Evolutionary conservation across 1,284 basidiomycete species (phyloP).

Genomic region (Papiliotrema fonsecae): DNA sequence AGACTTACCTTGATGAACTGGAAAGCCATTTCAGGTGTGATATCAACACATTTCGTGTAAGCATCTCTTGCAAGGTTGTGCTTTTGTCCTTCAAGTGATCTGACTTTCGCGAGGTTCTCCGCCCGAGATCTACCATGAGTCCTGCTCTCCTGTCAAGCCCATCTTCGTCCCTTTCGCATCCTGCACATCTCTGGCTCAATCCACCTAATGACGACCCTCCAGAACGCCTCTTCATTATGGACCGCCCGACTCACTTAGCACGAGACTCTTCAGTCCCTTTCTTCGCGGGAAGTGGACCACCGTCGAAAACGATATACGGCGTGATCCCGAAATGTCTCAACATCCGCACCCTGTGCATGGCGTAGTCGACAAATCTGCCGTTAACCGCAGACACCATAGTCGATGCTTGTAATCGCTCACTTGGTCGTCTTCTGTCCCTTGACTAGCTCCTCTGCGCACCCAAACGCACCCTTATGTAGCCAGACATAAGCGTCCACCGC

Average conservation of each 20-base stretch:
- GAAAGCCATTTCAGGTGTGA: constrained; percentile 95
- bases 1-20: constrained; percentile 90
- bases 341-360: constrained; percentile 86
- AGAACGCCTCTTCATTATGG: no score
- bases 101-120: constrained; percentile 58
- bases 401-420: constrained; percentile 52
- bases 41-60: constrained; percentile 88
- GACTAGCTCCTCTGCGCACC: constrained; percentile 86
- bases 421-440: constrained; percentile 75
- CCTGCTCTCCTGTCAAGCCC: not conserved
- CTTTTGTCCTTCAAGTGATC: constrained; percentile 69
- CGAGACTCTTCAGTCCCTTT: constrained; percentile 80
- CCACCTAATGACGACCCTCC: no score
- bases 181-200: not conserved
- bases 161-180: no score
- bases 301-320: constrained; percentile 95
- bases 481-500: constrained; percentile 67
- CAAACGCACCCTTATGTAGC: constrained; percentile 91
- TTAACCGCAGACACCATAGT: not conserved
- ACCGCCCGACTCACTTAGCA: constrained; percentile 51
- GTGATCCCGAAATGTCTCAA: constrained; percentile 76
- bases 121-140: constrained; percentile 44
- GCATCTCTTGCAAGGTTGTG: constrained; percentile 77
- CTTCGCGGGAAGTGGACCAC: constrained; percentile 92
- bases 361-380: constrained; percentile 86